Conservation (phyloP, 768 basidiomycete genomes). For the Kwoniella mangroviensis region DNA sequence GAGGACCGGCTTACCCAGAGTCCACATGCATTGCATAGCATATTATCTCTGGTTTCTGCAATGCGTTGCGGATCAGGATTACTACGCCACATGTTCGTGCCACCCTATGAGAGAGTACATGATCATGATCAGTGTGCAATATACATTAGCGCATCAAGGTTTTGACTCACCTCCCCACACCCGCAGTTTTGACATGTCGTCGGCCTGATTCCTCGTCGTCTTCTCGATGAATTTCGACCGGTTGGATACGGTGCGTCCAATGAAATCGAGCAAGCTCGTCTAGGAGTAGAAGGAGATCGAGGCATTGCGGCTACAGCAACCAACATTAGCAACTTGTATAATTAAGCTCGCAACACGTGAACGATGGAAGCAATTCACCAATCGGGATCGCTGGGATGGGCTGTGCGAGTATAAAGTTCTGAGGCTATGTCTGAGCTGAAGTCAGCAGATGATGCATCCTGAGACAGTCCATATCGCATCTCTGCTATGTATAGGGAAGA, state of each 20-base stretch:
- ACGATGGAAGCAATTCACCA: too few species aligned
- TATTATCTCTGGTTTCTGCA: slow-evolving; percentile 4
- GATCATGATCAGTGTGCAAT: too few species aligned
- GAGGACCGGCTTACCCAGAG: slow-evolving; percentile 13
- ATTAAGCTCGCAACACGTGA: too few species aligned
- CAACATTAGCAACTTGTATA: too few species aligned
- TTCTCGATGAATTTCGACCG: not conserved
- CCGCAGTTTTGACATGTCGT: slow-evolving; percentile 19
- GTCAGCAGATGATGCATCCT: too few species aligned
- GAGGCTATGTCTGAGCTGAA: too few species aligned
- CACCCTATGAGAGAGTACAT: not conserved
- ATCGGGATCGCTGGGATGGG: too few species aligned
- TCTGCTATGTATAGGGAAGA: too few species aligned
- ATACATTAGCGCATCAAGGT: too few species aligned
- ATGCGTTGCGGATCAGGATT: slow-evolving; percentile 5
- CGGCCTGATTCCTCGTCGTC: not conserved
- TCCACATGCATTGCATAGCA: slow-evolving; percentile 27
- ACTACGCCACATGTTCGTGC: slow-evolving; percentile 16
- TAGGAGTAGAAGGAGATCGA: not conserved
- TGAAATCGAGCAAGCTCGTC: not conserved
- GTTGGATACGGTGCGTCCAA: not conserved
- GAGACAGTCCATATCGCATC: too few species aligned
- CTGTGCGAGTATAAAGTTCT: too few species aligned
- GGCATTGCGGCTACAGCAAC: too few species aligned
- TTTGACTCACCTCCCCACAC: slow-evolving; percentile 6